A percentile compares a stretch with the other conserved stretches of the same genome.
Evolutionary conservation across 1,284 basidiomycete genomes (phyloP).

Genomic region (Cryptococcus sp.): DNA sequence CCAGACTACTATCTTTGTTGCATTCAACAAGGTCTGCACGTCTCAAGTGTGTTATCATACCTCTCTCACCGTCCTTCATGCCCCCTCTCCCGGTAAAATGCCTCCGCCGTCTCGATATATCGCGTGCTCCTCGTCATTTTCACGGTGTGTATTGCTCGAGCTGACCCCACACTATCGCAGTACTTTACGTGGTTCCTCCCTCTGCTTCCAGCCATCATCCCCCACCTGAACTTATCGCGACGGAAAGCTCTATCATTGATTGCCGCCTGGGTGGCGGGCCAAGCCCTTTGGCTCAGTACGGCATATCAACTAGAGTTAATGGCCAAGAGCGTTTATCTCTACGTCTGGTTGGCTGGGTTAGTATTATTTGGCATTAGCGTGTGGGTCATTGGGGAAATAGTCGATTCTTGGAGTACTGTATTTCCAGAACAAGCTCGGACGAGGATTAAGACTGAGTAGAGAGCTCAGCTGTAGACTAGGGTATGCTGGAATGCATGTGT

Average conservation of each 20-base stretch:
- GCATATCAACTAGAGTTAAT: slow-evolving; percentile 89
- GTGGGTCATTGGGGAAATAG: slow-evolving; percentile 69
- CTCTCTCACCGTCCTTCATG: background rate
- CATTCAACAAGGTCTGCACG: slow-evolving; percentile 98
- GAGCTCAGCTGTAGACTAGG: too few relatives aligned
- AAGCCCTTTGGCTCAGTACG: slow-evolving; percentile 74
- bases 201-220: slow-evolving; percentile 79
- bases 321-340: slow-evolving; percentile 68
- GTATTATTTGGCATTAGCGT: slow-evolving; percentile 71
- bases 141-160: background rate
- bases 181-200: slow-evolving; percentile 98
- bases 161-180: slow-evolving; percentile 54
- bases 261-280: slow-evolving; percentile 72
- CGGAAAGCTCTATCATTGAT: slow-evolving; percentile 56
- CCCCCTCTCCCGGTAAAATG: background rate
- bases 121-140: background rate
- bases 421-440: background rate
- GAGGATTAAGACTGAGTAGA: background rate
- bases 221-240: slow-evolving; percentile 62
- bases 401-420: slow-evolving; percentile 48
- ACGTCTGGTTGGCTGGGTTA: slow-evolving; percentile 76
- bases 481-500: too few relatives aligned
- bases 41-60: slow-evolving; percentile 71
- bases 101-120: too few relatives aligned
- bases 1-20: slow-evolving; percentile 86